Percentiles rank a stretch among this genome's conserved stretches.
These are phyloP conservation scores for Alopecurus myosuroides DNA, from an alignment of 176 grass and related monocot species.

Conservation along the genomic window DNA sequence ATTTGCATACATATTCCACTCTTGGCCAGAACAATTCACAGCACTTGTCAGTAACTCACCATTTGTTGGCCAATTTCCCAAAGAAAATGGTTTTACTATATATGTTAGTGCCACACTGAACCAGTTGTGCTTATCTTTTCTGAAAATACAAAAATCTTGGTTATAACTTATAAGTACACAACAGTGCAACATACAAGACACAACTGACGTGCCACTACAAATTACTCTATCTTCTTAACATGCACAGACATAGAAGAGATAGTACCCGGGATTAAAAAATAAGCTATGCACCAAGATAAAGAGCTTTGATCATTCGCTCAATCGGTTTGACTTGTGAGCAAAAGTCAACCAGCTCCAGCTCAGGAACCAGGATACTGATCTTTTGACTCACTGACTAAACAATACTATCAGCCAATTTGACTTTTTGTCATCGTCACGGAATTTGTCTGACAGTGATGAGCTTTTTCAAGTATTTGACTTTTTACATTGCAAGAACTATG, in stretches of 20 bases:
- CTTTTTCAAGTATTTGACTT: slow-evolving; percentile 37
- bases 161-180: no score
- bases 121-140: neutral
- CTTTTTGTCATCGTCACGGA: neutral
- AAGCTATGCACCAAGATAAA: neutral
- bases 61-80: neutral
- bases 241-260: neutral
- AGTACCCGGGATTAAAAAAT: neutral
- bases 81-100: neutral
- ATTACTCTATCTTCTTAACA: neutral
- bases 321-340: neutral
- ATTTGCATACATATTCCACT: neutral
- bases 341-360: neutral
- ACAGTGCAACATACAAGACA: neutral
- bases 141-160: neutral
- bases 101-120: neutral
- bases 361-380: neutral
- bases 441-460: neutral
- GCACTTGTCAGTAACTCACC: neutral
- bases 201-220: neutral
- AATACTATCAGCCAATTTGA: neutral
- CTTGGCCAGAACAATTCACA: neutral
- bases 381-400: neutral
- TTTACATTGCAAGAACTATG: neutral
- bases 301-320: neutral